phyloP scores from a whole-genome alignment of 1,139 yeast species.

The Suhomyces kunorum region DNA sequence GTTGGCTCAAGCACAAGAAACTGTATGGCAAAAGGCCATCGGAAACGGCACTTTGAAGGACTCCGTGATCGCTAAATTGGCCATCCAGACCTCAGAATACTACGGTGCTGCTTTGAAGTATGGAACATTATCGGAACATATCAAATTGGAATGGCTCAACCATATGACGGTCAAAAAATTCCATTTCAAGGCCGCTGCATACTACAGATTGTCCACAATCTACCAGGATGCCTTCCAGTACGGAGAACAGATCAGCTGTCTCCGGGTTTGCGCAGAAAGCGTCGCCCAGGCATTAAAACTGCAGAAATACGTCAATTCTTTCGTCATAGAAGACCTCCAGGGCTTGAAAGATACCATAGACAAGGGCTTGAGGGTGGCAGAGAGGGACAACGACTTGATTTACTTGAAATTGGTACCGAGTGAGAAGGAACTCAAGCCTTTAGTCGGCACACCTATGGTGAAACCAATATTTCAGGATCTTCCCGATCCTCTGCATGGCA shows the following conservation, averaged over 20 bases:
- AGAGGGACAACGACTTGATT: constrained; percentile 78
- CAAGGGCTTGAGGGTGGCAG: constrained; percentile 54
- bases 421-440: constrained; percentile 39
- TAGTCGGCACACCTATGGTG: constrained; percentile 58
- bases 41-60: constrained; percentile 54
- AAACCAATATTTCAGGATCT: constrained; percentile 47
- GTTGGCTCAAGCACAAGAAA: constrained; percentile 87
- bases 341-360: constrained; percentile 49
- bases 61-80: constrained; percentile 60
- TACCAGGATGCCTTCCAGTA: constrained; percentile 53
- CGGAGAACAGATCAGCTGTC: constrained; percentile 70
- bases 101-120: constrained; percentile 50
- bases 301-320: constrained; percentile 43
- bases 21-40: constrained; percentile 76
- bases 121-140: constrained; percentile 51
- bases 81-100: constrained; percentile 60
- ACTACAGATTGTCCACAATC: constrained; percentile 57
- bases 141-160: constrained; percentile 64
- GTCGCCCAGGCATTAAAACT: constrained; percentile 41
- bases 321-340: constrained; percentile 49
- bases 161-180: constrained; percentile 56
- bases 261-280: constrained; percentile 39
- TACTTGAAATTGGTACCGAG: constrained; percentile 68
- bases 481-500: constrained; percentile 24
- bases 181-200: constrained; percentile 73